Percentiles rank a stretch among this genome's conserved stretches.
Conservation (phyloP, 2,329 filamentous ascomycete species). For the Colletotrichum tofieldiae region DNA sequence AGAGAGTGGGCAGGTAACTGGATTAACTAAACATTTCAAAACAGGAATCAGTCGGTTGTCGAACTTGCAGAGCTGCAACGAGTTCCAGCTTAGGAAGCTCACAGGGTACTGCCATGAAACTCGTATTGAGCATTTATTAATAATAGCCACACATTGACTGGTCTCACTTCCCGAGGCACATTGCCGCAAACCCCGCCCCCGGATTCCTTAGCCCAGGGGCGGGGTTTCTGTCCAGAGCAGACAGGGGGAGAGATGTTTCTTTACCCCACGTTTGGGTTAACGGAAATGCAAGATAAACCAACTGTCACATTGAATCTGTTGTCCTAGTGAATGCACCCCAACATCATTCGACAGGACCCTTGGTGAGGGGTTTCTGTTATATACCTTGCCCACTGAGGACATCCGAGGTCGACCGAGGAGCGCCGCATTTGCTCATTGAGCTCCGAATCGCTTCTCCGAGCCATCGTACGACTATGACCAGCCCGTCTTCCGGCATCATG, state of each 20-base stretch:
- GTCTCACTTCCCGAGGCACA: slow-evolving; percentile 18
- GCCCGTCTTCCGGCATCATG: slow-evolving; percentile 10
- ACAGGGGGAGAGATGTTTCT: not conserved
- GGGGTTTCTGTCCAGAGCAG: slow-evolving; percentile 14
- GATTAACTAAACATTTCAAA: not conserved
- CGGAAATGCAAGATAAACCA: slow-evolving; percentile 23
- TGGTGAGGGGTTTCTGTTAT: not conserved
- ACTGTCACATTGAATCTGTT: not conserved
- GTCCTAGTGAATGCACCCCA: no score
- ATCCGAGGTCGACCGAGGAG: slow-evolving; percentile 31
- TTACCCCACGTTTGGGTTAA: slow-evolving; percentile 18
- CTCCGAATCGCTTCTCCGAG: slow-evolving; percentile 18
- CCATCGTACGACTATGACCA: slow-evolving; percentile 2
- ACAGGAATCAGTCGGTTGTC: not conserved
- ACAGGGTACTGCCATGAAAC: no score
- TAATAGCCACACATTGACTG: slow-evolving; percentile 10
- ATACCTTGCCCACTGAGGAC: slow-evolving; percentile 18
- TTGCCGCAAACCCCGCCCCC: slow-evolving; percentile 32
- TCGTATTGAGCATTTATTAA: slow-evolving; percentile 2
- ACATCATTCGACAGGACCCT: no score
- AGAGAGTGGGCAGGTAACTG: not conserved
- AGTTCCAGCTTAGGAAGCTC: not conserved
- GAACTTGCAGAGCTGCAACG: not conserved
- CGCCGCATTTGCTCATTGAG: not conserved
- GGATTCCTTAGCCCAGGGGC: slow-evolving; percentile 11